Evolutionary conservation across 1,284 basidiomycete genomes (phyloP).

Genomic region (Ganoderma lucidum): DNA sequence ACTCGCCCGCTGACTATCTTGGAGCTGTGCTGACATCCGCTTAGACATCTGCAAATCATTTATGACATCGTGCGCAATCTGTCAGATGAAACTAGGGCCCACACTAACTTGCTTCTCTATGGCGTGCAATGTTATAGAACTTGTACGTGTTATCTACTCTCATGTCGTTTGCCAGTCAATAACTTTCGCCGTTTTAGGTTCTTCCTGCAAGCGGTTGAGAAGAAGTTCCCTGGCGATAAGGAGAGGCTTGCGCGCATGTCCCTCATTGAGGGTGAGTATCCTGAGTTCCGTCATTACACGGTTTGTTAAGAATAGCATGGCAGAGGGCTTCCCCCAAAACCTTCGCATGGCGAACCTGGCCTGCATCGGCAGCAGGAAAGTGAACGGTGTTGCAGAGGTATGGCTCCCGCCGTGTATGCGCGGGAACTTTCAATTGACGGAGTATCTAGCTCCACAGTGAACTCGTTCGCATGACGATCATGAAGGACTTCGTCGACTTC

Average conservation of each 20-base stretch:
- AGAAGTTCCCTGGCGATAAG: constrained; percentile 86
- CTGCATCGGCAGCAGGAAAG: constrained; percentile 82
- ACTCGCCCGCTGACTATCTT: background rate
- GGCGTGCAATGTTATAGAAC: constrained; percentile 47
- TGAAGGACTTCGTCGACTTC: constrained; percentile 93
- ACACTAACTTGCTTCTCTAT: background rate
- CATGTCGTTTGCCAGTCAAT: background rate
- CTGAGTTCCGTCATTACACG: background rate
- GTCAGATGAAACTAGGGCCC: background rate
- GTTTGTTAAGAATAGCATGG: background rate
- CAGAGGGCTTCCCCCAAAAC: constrained; percentile 85
- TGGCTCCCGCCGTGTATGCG: background rate
- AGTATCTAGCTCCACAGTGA: constrained; percentile 70
- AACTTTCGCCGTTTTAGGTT: constrained; percentile 45
- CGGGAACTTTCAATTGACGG: background rate
- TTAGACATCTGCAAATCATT: constrained; percentile 86
- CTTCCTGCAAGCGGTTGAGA: constrained; percentile 85
- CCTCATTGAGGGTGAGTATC: constrained; percentile 78
- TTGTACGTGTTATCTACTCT: constrained; percentile 45
- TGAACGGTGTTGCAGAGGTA: constrained; percentile 94
- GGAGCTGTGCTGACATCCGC: background rate
- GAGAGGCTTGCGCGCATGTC: constrained; percentile 87
- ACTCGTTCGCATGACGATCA: constrained; percentile 79
- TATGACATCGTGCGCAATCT: constrained; percentile 77
- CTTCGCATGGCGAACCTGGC: constrained; percentile 91